Base-by-base conservation (phyloP, 2,329 filamentous ascomycete genomes). In the Leptographium radiaticola region DNA sequence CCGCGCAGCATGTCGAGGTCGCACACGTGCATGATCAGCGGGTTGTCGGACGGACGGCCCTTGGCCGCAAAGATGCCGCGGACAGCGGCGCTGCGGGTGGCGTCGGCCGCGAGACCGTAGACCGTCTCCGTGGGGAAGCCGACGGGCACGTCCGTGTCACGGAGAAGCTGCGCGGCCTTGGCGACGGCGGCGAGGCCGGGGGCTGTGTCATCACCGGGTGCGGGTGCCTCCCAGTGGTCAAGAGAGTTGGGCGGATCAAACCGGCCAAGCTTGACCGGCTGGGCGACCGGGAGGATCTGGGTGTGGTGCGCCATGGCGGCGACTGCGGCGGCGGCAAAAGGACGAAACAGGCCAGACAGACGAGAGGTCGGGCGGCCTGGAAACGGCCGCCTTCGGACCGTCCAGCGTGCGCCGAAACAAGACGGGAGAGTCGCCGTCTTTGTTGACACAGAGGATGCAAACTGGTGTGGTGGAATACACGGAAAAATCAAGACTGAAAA, bases 71-170 rank as follows among this genome's bases (percentile, higher is more conserved):
- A 98, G 60, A 98, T 98, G n/a, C 89, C 90, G 63, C 78, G 82
- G 8, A 97, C 91, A 2, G 91, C 86, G 30, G 72, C 75, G 62
- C 84, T 89, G 62, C 89, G 80, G 31, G 90, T 97, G 12, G 93
- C 93, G 70, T 97, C 93, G 15, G 93, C 93, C n/a, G 89, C 93
- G 9, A 98, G 77, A 0, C 93, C 93, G 66, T 98, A 98, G 0
- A 98, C 93, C 0, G 93, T 98, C 70, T 98, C 93, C 0, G 93
- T 98, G 0, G 93, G 93, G 65, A 98, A 98, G 1, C 88, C 93
- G 49, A 98, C 89, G 6, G 93, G 93, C 4, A 77, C 77, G 64
- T 87, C 77, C 51, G 77, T 82, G 18, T 74, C 74, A 51, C 74
- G 77, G 39, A 95, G 72, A 59, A 83, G 75, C 13, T 75, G 65